Percentiles rank a stretch among this genome's conserved stretches.
Conservation (phyloP, 352 stramenopile genomes). For the Phytopythium ostracodes region DNA sequence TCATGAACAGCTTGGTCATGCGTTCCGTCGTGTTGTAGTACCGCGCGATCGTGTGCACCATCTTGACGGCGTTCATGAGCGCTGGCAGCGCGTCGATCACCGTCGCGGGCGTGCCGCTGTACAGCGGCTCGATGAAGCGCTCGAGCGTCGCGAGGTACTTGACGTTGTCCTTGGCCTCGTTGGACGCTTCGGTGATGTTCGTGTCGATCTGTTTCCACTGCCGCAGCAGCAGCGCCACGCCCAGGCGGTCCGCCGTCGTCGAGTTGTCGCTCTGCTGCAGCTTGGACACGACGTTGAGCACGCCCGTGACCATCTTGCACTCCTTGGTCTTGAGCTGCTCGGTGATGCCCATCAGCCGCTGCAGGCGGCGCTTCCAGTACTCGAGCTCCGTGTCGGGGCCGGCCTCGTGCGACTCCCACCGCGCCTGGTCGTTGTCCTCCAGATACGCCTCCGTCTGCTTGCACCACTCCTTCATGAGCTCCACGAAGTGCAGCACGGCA, state of each 20-base stretch:
- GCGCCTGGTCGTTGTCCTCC: conserved; percentile 74
- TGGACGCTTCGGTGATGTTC: conserved; percentile 80
- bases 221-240: conserved; percentile 50
- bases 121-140: conserved; percentile 85
- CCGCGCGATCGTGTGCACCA: conserved; percentile 87
- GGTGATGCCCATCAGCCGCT: conserved; percentile 84
- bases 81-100: conserved; percentile 77
- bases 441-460: conserved; percentile 84
- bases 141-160: conserved; percentile 84
- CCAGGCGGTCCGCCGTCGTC: conserved; percentile 49
- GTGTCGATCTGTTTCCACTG: conserved; percentile 89
- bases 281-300: conserved; percentile 83
- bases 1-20: conserved; percentile 91
- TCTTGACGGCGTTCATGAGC: conserved; percentile 90
- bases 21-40: conserved; percentile 90
- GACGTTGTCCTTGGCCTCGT: conserved; percentile 85
- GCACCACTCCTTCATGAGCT: conserved; percentile 89
- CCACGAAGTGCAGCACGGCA: conserved; percentile 78
- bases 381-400: conserved; percentile 82
- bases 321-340: conserved; percentile 89
- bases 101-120: conserved; percentile 42
- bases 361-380: conserved; percentile 83
- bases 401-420: conserved; percentile 80
- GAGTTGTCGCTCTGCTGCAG: conserved; percentile 41
- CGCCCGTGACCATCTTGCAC: conserved; percentile 82